These are phyloP conservation scores for Sporisorium graminicola DNA, from an alignment of 1,284 basidiomycete species.

Conservation along the genomic window DNA sequence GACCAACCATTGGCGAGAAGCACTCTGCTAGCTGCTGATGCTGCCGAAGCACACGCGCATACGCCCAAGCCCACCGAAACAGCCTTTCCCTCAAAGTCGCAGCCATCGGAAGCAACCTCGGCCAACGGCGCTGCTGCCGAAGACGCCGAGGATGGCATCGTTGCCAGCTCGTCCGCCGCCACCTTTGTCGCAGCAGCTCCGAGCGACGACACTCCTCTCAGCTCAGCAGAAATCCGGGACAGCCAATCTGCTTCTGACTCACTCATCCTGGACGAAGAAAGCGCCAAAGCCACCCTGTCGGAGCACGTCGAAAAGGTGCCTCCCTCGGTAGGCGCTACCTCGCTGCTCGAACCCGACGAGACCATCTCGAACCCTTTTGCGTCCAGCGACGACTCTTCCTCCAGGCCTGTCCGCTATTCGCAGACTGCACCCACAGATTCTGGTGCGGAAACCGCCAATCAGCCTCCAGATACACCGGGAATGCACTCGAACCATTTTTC, in stretches of 20 bases:
- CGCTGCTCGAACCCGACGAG: slow-evolving; percentile 60
- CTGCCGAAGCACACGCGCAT: slow-evolving; percentile 1
- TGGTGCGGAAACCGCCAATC: neutral
- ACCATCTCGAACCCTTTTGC: slow-evolving; percentile 65
- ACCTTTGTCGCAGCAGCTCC: slow-evolving; percentile 19
- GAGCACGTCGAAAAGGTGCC: slow-evolving; percentile 43
- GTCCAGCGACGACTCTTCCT: slow-evolving; percentile 14
- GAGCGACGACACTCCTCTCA: slow-evolving; percentile 22
- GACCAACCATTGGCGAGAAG: slow-evolving; percentile 5
- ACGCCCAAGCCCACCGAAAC: slow-evolving; percentile 28
- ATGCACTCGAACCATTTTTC: slow-evolving; percentile 56
- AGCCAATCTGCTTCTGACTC: slow-evolving; percentile 28
- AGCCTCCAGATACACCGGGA: slow-evolving; percentile 28
- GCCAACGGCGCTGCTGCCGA: neutral
- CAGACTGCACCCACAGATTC: slow-evolving; percentile 3
- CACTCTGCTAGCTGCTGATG: slow-evolving; percentile 14
- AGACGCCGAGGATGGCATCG: slow-evolving; percentile 1
- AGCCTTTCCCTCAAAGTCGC: slow-evolving; percentile 6
- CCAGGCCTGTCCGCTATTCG: slow-evolving; percentile 28
- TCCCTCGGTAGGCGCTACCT: slow-evolving; percentile 61
- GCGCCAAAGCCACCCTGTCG: slow-evolving; percentile 29
- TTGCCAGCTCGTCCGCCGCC: slow-evolving; percentile 27
- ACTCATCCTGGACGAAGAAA: slow-evolving; percentile 50
- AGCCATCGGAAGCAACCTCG: neutral
- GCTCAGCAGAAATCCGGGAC: slow-evolving; percentile 44